Base-by-base conservation (phyloP, 2,329 filamentous ascomycete species). In the Cylindrodendrum hubeiense region DNA sequence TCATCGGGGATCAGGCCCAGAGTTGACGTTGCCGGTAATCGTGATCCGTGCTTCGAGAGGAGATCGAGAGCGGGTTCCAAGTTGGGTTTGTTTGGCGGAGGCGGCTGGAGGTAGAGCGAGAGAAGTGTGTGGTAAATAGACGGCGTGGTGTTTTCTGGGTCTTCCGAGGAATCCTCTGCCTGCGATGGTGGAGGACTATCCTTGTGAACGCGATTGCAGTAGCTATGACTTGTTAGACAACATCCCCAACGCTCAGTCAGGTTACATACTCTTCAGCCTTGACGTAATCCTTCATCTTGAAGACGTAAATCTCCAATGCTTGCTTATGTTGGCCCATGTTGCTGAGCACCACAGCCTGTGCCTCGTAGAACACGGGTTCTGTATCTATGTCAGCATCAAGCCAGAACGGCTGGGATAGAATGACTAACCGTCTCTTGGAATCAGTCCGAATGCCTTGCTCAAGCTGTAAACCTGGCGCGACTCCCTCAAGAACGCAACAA, bases 241-340 rank as follows among this genome's bases (percentile, higher is more conserved):
- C 12, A 50, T 9, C 8, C 37, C 5, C 28, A 28, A 21, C 12
- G 24, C 10, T 2, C n/a, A 4, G 15, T 58, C 7, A 26, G 26
- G 52, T 28, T 50, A 84, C 90, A 67, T 83, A 97, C 91, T 97
- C 94, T 86, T 99, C 96, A 33, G 96, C 96, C 80, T 97, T 98
- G 13, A 83, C 84, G 67, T 93, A 95, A 78, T 97, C 91, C 71
- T 92, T 84, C 78, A 99, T 88, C 78, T 95, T 96, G 81, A 98
- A 99, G 28, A 98, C 95, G 77, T 97, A 99, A 56, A 99, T 97
- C 77, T 96, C 92, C n/a, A 99, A 83, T 0, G 96, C 96, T 80
- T 98, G 94, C 76, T 94, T 95, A 81, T 99, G 95, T 73, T 95
- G 92, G 7, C 93, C 94, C 93, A 98, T 97, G 72, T 96, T 97